These are phyloP conservation scores for Arctium lappa DNA, from an alignment of 129 eudicot species.

Conservation along the genomic window DNA sequence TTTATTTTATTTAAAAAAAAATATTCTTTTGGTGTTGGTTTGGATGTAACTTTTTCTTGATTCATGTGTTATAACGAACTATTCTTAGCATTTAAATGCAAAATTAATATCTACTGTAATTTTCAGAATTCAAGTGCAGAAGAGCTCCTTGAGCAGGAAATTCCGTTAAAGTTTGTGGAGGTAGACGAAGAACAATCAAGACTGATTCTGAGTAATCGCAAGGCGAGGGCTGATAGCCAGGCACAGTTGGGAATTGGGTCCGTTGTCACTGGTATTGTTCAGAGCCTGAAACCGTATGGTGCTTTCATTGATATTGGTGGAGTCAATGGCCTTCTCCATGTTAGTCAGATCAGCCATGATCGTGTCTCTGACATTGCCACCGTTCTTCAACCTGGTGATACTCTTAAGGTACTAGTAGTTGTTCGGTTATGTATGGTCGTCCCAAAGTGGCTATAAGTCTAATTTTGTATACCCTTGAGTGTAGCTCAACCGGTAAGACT, in stretches of 20 bases:
- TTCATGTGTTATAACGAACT: neutral
- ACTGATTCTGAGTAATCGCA: constrained; percentile 86
- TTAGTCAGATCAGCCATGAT: constrained; percentile 95
- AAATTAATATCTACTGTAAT: neutral
- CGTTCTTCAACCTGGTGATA: constrained; percentile 92
- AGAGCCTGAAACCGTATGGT: constrained; percentile 96
- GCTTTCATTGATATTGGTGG: constrained; percentile 97
- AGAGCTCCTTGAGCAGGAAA: constrained; percentile 73
- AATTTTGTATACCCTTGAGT: too few relatives aligned
- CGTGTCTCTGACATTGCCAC: constrained; percentile 90
- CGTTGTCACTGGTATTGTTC: constrained; percentile 78
- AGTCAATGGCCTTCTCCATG: constrained; percentile 91
- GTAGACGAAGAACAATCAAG: constrained; percentile 89
- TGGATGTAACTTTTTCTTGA: neutral
- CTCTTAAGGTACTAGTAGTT: constrained; percentile 55
- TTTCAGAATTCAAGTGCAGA: constrained; percentile 67
- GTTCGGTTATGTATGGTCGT: neutral
- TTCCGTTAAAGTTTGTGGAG: constrained; percentile 88
- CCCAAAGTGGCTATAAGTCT: too few relatives aligned
- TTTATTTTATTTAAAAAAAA: too few relatives aligned
- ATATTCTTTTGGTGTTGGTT: too few relatives aligned
- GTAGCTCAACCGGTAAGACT: too few relatives aligned
- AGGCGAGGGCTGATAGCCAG: constrained; percentile 94
- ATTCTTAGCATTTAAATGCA: neutral
- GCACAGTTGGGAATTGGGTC: constrained; percentile 95